These are phyloP conservation scores for Delitschia confertaspora DNA, from an alignment of 495 filamentous ascomycete species.

Conservation along the genomic window DNA sequence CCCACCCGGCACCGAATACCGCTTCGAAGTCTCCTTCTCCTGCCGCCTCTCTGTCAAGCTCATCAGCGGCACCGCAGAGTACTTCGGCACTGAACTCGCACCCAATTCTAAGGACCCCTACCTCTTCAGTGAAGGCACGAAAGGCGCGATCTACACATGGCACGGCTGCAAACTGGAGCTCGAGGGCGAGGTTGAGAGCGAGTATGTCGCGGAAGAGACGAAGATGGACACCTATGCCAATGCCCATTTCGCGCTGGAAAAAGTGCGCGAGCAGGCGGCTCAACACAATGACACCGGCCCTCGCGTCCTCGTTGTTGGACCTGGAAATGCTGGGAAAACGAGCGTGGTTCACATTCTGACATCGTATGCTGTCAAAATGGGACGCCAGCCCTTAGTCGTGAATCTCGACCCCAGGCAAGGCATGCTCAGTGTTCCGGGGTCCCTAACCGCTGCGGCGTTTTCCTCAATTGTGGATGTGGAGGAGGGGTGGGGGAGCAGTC, in stretches of 20 bases:
- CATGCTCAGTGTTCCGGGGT: slow-evolving; percentile 76
- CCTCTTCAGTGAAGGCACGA: slow-evolving; percentile 71
- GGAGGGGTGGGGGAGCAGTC: slow-evolving; percentile 83
- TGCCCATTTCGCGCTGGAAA: slow-evolving; percentile 75
- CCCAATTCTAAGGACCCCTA: slow-evolving; percentile 56
- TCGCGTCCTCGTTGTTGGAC: slow-evolving; percentile 75
- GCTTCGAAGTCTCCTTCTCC: slow-evolving; percentile 76
- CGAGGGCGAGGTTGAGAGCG: slow-evolving; percentile 53
- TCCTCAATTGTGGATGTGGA: slow-evolving; percentile 79
- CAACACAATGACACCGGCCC: slow-evolving; percentile 46
- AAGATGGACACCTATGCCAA: slow-evolving; percentile 77
- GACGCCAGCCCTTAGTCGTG: slow-evolving; percentile 70
- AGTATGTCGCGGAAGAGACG: slow-evolving; percentile 77
- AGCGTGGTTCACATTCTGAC: slow-evolving; percentile 73
- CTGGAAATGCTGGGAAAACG: slow-evolving; percentile 76
- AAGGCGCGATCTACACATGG: slow-evolving; percentile 84
- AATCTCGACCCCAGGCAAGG: slow-evolving; percentile 83
- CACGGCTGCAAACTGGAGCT: slow-evolving; percentile 80
- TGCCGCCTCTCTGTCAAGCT: slow-evolving; percentile 43
- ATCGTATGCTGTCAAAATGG: slow-evolving; percentile 67
- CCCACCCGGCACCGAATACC: slow-evolving; percentile 60
- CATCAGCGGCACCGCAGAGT: slow-evolving; percentile 74
- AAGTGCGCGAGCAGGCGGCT: slow-evolving; percentile 45
- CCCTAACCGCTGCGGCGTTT: slow-evolving; percentile 73
- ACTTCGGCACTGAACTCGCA: slow-evolving; percentile 92